Evolutionary conservation across 257 asterid species (phyloP).

Genomic region (Coffea canephora): DNA sequence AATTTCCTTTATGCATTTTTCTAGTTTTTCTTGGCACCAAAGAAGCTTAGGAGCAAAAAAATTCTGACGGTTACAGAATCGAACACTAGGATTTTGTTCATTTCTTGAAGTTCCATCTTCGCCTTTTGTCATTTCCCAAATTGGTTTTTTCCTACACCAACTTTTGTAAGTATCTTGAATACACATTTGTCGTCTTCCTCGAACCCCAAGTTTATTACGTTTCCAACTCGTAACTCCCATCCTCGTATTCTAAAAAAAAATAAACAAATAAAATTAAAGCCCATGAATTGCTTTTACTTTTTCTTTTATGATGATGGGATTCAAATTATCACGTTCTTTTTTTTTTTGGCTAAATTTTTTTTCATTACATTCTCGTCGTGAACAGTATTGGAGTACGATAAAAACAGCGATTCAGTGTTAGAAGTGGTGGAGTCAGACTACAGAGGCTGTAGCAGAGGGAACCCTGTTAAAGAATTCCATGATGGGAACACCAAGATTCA

Average conservation of each 20-base stretch:
- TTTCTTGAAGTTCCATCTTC: neutral
- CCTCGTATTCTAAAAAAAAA: neutral
- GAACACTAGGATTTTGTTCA: neutral
- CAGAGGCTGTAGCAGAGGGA: conserved; percentile 41
- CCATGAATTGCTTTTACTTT: neutral
- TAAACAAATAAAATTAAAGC: too few relatives aligned
- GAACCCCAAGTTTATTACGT: neutral
- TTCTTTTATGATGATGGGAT: too few relatives aligned
- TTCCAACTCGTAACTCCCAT: neutral
- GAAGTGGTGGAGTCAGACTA: conserved; percentile 44
- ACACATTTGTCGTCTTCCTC: neutral
- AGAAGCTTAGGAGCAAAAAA: neutral
- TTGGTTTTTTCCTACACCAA: neutral
- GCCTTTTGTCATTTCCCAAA: neutral
- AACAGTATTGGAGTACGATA: conserved; percentile 55
- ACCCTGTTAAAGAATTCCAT: conserved; percentile 37
- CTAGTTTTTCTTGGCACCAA: neutral
- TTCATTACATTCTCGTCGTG: neutral
- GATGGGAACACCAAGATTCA: conserved; percentile 45
- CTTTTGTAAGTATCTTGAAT: neutral
- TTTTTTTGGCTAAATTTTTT: neutral
- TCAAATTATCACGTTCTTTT: neutral
- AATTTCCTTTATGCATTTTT: too few relatives aligned
- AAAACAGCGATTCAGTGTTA: conserved; percentile 30
- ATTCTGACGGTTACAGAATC: neutral